Conservation (phyloP, 2,329 filamentous ascomycete genomes). For the Ophiosphaerella narmari region DNA sequence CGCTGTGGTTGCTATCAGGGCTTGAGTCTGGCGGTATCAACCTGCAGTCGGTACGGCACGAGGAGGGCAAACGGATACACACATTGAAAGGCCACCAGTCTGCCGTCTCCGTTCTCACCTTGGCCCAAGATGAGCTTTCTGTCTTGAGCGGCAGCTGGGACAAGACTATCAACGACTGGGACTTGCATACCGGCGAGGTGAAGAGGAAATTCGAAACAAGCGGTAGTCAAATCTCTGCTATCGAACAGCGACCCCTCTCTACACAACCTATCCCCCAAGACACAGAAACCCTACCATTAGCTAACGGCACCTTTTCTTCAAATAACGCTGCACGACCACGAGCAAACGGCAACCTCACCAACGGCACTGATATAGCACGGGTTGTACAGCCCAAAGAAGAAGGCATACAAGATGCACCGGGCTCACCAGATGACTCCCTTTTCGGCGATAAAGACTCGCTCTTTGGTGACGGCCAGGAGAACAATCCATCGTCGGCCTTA, state of each 20-base stretch:
- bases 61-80: slow-evolving; percentile 88
- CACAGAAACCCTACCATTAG: slow-evolving; percentile 58
- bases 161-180: slow-evolving; percentile 92
- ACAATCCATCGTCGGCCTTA: slow-evolving; percentile 49
- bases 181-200: slow-evolving; percentile 81
- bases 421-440: slow-evolving; percentile 75
- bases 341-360: slow-evolving; percentile 58
- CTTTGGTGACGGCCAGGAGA: slow-evolving; percentile 73
- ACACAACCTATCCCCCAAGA: slow-evolving; percentile 76
- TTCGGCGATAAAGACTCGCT: slow-evolving; percentile 85
- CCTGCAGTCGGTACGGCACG: slow-evolving; percentile 87
- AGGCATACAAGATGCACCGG: slow-evolving; percentile 61
- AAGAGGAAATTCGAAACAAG: slow-evolving; percentile 77
- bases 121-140: slow-evolving; percentile 83
- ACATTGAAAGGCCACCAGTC: slow-evolving; percentile 83
- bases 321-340: slow-evolving; percentile 68
- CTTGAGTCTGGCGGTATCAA: slow-evolving; percentile 92
- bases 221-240: slow-evolving; percentile 82
- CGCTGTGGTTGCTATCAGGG: slow-evolving; percentile 88
- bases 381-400: slow-evolving; percentile 30
- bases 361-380: slow-evolving; percentile 42
- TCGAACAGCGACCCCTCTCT: slow-evolving; percentile 81
- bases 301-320: slow-evolving; percentile 74
- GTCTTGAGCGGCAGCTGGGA: slow-evolving; percentile 96
- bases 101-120: slow-evolving; percentile 83